Evolutionary conservation across 768 basidiomycete genomes (phyloP).

Genomic region (Chalciporus sphaerocephalus): DNA sequence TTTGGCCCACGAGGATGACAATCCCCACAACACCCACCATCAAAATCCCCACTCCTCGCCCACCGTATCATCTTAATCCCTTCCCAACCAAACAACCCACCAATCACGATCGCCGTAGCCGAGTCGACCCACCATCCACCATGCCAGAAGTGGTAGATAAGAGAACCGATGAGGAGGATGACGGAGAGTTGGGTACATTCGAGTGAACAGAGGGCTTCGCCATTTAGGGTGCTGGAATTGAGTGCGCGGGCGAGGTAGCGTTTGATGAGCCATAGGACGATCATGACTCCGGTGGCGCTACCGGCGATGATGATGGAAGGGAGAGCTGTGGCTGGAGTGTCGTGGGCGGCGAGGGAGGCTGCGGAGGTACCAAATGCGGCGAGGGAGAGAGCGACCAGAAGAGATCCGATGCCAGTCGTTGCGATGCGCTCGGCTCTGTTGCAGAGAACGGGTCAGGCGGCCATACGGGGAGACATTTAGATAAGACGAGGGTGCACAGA

Average conservation of each 20-base stretch:
- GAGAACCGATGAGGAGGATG: slow-evolving; percentile 39
- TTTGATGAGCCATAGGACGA: slow-evolving; percentile 43
- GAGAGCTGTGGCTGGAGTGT: slow-evolving; percentile 37
- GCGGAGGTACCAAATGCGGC: slow-evolving; percentile 37
- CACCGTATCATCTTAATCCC: slow-evolving; percentile 8
- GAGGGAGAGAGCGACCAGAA: slow-evolving; percentile 36
- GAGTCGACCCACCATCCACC: slow-evolving; percentile 3
- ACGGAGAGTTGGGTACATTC: slow-evolving; percentile 42
- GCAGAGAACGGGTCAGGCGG: background rate
- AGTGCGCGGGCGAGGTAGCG: slow-evolving; percentile 42
- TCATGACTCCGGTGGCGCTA: slow-evolving; percentile 36
- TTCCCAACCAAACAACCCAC: slow-evolving; percentile 8
- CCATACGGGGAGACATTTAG: background rate
- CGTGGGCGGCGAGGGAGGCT: slow-evolving; percentile 31
- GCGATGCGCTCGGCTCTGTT: slow-evolving; percentile 37
- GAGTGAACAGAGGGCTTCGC: slow-evolving; percentile 43
- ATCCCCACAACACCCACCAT: background rate
- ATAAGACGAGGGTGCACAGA: background rate
- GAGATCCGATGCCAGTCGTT: slow-evolving; percentile 34
- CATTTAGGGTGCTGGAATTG: slow-evolving; percentile 42
- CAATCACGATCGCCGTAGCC: slow-evolving; percentile 4
- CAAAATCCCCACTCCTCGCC: background rate
- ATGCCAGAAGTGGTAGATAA: slow-evolving; percentile 27
- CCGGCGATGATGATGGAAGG: slow-evolving; percentile 42
- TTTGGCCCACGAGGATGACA: background rate